phyloP scores from a whole-genome alignment of 352 stramenopile species.

The Pythium grandisporangium region DNA sequence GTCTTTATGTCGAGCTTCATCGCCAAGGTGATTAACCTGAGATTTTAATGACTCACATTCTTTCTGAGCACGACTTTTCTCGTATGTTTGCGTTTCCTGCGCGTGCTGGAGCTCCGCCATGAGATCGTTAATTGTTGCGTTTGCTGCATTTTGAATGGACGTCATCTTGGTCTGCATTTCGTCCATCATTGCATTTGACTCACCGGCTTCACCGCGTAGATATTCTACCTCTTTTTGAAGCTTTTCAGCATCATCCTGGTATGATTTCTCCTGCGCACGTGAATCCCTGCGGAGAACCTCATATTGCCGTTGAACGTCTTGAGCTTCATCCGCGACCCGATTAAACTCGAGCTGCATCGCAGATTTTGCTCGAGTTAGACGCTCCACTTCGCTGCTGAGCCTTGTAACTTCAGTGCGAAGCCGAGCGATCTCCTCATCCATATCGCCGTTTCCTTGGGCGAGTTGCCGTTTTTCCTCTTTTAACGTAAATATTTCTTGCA shows the following conservation, averaged over 20 bases:
- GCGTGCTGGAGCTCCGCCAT: slow-evolving; percentile 45
- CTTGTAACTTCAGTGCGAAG: slow-evolving; percentile 14
- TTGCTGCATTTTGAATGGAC: slow-evolving; percentile 62
- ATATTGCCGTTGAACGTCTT: slow-evolving; percentile 46
- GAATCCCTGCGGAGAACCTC: slow-evolving; percentile 54
- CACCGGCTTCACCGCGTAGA: slow-evolving; percentile 21
- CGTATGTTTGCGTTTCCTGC: slow-evolving; percentile 42
- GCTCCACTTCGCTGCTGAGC: slow-evolving; percentile 33
- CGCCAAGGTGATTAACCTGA: slow-evolving; percentile 30
- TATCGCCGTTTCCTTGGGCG: slow-evolving; percentile 15
- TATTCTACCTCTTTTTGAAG: slow-evolving; percentile 43
- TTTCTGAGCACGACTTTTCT: slow-evolving; percentile 40
- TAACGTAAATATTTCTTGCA: slow-evolving; percentile 16
- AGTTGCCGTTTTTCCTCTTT: slow-evolving; percentile 25
- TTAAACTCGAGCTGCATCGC: slow-evolving; percentile 47
- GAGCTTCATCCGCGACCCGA: slow-evolving; percentile 34
- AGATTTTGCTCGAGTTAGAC: slow-evolving; percentile 25
- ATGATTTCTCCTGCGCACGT: slow-evolving; percentile 28
- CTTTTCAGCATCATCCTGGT: slow-evolving; percentile 26
- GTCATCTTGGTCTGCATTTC: slow-evolving; percentile 60
- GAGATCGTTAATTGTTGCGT: slow-evolving; percentile 72
- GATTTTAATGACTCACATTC: slow-evolving; percentile 28
- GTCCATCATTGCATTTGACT: slow-evolving; percentile 27
- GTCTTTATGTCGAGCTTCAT: slow-evolving; percentile 35
- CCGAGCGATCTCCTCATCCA: slow-evolving; percentile 17